These are phyloP conservation scores for Holtermannia corniformis DNA, from an alignment of 768 basidiomycete species.

Conservation along the genomic window DNA sequence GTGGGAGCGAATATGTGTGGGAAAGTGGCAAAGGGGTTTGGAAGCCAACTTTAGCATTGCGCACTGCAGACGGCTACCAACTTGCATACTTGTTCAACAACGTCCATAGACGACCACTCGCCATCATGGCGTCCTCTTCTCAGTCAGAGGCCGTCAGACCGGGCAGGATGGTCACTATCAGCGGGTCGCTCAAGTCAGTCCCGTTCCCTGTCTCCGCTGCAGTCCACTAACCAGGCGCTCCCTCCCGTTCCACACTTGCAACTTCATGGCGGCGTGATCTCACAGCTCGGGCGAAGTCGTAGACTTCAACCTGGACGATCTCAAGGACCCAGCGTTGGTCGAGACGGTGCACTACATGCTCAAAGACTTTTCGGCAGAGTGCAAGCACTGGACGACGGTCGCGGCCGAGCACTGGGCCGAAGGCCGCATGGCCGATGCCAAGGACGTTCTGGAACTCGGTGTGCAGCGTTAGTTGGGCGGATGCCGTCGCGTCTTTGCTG, in stretches of 20 bases:
- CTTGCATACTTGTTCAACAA: too few relatives aligned
- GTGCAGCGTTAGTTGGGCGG: constrained; percentile 36
- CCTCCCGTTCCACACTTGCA: too few relatives aligned
- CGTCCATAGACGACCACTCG: too few relatives aligned
- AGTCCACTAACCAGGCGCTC: too few relatives aligned
- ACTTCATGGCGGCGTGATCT: neutral
- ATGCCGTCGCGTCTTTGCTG: neutral
- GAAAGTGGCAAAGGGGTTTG: too few relatives aligned
- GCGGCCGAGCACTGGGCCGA: constrained; percentile 82
- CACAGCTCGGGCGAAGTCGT: constrained; percentile 53
- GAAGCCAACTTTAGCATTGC: too few relatives aligned
- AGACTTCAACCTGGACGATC: constrained; percentile 76
- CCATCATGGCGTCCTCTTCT: neutral
- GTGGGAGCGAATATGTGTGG: too few relatives aligned
- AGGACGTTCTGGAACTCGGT: constrained; percentile 59
- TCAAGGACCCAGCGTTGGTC: constrained; percentile 67
- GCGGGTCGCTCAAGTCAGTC: neutral
- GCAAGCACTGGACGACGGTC: constrained; percentile 43
- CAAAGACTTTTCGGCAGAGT: constrained; percentile 45
- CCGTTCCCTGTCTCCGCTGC: too few relatives aligned
- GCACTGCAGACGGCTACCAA: too few relatives aligned
- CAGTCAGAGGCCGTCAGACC: neutral
- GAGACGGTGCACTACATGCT: constrained; percentile 42
- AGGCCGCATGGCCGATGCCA: constrained; percentile 64
- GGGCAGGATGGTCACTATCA: neutral